Evolutionary conservation across 768 basidiomycete species (phyloP), one percentile per base, ranked within the genome.

Genomic region (Psilocybe subaeruginosa): DNA sequence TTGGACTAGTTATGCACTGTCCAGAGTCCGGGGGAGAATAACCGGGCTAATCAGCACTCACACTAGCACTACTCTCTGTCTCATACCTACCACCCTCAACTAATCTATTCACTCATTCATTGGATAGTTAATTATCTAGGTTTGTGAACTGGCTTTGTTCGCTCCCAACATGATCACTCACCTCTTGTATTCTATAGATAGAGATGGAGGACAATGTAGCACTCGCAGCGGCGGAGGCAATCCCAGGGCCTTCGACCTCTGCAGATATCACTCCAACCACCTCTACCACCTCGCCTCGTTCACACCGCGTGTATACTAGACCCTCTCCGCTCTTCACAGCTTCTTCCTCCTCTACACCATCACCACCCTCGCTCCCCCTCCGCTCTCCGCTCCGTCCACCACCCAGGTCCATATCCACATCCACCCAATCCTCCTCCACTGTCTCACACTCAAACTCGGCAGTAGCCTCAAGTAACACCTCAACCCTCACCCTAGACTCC

Each of bases 301-400:
- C 77, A 59, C 69, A 69, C 78, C 81, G 79, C 81, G 77, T 82
- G 81, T 73, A 74, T 59, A 69, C 73, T 58, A 70, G 41, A 14
- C 41, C 75, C 62, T 69, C 68, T 68, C 72, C 54, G 23, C 35
- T 73, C 56, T 74, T 74, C 61, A 69, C 23, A 23, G 2, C 74
- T 52, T 68, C 75, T 61, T 71, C 72, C 50, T 60, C 66, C 47
- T 27, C 56, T 53, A 50, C 63, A 41, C 47, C 62, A 43, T 43
- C 60, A 37, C 56, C 61, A 17, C 8, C 72, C 73, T 54, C 70
- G 72, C 19, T 73, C 71, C 61, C 70, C 70, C 31, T 55, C 73
- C 74, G 76, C 50, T 79, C 78, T 8, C 77, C 78, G 43, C 69
- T 78, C n/a, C 72, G 78, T 31, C 77, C 76, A 2, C 61, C 70